Base-by-base conservation (phyloP, 768 basidiomycete genomes). In the Suillus paluster region DNA sequence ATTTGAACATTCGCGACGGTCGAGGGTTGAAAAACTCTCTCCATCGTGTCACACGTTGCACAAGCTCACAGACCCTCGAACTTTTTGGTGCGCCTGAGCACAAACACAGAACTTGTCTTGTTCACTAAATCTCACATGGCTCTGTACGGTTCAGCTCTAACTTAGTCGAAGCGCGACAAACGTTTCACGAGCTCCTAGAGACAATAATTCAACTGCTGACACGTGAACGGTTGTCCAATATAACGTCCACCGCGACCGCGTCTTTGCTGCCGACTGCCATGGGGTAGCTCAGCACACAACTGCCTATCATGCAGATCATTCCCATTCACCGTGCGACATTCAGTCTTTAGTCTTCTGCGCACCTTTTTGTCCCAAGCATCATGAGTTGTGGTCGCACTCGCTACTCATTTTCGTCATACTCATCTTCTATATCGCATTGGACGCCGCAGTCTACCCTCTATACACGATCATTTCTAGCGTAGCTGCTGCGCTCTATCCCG, bases 401-500 rank as follows among this genome's bases (percentile, higher is more conserved):
- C 55, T 21, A 54, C 60, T 54, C 57, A 53, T 67, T n/a, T 58
- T 76, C 45, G 74, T 83, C 54, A 68, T 78, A 34, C 73, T 83
- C 54, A 73, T 84, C 62, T 36, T 77, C 36, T 68, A 82, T 14
- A 68, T 86, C 27, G 21, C 78, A 8, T 61, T 80, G 25, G 77
- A 82, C 50, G 42, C 81, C 25, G 74, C 83, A 59, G 44, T 89
- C 3, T 71, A 76, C 64, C 74, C 78, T 23, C 88, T 88, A 0
- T 82, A 81, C 65, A 64, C 68, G 14, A 68, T 81, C 39, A 63
- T 73, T 23, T 54, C 72, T 6, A 80, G 75, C 68, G 59, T 82
- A 30, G 68, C 81, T 19, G 78, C 81, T 8, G 76, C 79, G 11
- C 56, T 87, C 1, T 85, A 83, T 52, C 86, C 86, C 0, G 56